A percentile compares a stretch with the other conserved stretches of the same genome.
These are phyloP conservation scores for Backusella tarrabulga DNA, from an alignment of 192 early-diverging fungal genomes.

Conservation along the genomic window DNA sequence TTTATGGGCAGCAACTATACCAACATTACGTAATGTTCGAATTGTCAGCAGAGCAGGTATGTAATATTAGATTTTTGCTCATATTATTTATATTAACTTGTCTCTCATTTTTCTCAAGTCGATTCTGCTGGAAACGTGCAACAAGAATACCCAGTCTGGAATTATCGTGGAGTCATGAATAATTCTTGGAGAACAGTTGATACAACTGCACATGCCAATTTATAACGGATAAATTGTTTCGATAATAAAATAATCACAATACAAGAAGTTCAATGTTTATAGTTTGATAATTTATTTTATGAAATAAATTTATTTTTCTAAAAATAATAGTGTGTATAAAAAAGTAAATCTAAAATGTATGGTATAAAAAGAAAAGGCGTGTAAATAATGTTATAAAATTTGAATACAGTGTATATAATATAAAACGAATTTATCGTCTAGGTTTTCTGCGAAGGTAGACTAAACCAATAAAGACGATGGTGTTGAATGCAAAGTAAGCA, in stretches of 20 bases:
- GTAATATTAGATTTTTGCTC: not conserved
- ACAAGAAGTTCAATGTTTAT: not conserved
- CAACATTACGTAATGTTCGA: constrained; percentile 43
- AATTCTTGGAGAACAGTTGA: constrained; percentile 56
- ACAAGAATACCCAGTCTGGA: constrained; percentile 75
- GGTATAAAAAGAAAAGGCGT: not conserved
- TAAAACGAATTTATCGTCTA: constrained; percentile 19
- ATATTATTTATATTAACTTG: not conserved
- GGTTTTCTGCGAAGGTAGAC: constrained; percentile 36
- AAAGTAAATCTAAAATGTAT: not conserved
- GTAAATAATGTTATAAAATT: not conserved
- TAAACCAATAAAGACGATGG: constrained; percentile 40
- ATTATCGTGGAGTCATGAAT: constrained; percentile 81
- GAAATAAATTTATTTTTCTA: constrained; percentile 6
- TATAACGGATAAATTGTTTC: constrained; percentile 2
- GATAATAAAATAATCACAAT: not conserved
- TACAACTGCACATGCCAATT: not conserved
- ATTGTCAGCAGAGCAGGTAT: constrained; percentile 80
- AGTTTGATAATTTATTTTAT: not conserved
- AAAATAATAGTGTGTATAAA: not conserved
- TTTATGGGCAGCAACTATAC: constrained; percentile 69
- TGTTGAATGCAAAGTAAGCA: constrained; percentile 60
- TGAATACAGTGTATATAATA: not conserved
- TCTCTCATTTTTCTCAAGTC: constrained; percentile 26
- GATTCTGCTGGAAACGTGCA: constrained; percentile 87